Conservation (phyloP, 1,139 yeast genomes). For the Pichia inconspicua region DNA sequence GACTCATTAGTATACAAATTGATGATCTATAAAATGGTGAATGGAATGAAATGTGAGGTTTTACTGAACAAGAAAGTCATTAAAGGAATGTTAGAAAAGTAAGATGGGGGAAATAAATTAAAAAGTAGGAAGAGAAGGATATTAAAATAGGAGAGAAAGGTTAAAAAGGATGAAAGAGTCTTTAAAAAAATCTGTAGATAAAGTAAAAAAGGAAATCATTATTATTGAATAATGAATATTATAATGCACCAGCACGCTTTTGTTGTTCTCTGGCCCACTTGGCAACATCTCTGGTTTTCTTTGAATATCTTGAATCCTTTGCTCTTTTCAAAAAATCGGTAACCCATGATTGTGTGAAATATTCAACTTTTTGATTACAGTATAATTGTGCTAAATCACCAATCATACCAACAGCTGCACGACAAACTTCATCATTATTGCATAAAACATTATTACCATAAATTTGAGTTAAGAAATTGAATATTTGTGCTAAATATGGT, state of each 20-base stretch:
- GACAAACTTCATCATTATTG: constrained; percentile 37
- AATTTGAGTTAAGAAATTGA: constrained; percentile 57
- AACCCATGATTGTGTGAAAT: constrained; percentile 69
- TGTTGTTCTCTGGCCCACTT: constrained; percentile 95
- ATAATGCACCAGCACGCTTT: constrained; percentile 38
- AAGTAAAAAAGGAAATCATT: constrained; percentile 1
- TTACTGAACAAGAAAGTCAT: background rate
- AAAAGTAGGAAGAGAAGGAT: background rate
- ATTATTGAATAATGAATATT: constrained; percentile 3
- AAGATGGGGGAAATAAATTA: background rate
- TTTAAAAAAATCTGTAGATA: background rate
- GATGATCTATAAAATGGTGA: background rate
- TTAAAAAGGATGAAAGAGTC: background rate
- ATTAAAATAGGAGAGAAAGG: background rate
- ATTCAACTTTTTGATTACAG: constrained; percentile 55
- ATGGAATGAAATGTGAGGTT: constrained; percentile 1
- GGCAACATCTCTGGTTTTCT: constrained; percentile 76
- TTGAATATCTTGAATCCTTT: constrained; percentile 54
- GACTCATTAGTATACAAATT: background rate
- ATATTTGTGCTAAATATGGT: constrained; percentile 62
- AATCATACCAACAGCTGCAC: constrained; percentile 77
- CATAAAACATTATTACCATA: constrained; percentile 46
- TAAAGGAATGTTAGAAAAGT: background rate
- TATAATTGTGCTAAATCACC: constrained; percentile 91
- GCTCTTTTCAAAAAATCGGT: constrained; percentile 69